Conservation (phyloP, 768 basidiomycete species). For the Pisolithus orientalis region DNA sequence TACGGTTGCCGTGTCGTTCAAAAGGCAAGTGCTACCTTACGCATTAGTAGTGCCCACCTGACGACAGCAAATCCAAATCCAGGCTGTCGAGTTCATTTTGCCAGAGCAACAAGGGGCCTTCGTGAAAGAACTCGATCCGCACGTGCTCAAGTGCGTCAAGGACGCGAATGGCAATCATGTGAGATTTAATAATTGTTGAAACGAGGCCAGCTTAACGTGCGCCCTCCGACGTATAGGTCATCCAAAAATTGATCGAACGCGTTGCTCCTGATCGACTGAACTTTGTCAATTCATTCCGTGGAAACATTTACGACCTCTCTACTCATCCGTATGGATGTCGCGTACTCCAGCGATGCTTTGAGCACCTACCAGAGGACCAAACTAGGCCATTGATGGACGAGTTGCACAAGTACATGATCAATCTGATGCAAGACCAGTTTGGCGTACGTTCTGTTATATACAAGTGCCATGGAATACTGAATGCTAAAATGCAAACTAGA, state of each 20-base stretch:
- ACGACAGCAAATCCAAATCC: conserved; percentile 27
- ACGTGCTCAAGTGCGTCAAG: conserved; percentile 80
- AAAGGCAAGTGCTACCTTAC: conserved; percentile 46
- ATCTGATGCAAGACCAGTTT: conserved; percentile 86
- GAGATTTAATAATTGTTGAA: conserved; percentile 17
- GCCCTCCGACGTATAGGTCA: conserved; percentile 41
- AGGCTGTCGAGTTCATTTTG: conserved; percentile 81
- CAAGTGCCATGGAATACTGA: neutral
- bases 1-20: conserved; percentile 97
- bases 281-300: conserved; percentile 71
- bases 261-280: conserved; percentile 70
- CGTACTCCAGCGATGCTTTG: conserved; percentile 89
- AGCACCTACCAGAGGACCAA: conserved; percentile 67
- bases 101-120: conserved; percentile 74
- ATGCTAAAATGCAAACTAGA: conserved; percentile 38
- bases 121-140: conserved; percentile 71
- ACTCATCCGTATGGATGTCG: conserved; percentile 93
- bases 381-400: conserved; percentile 76
- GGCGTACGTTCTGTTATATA: conserved; percentile 49
- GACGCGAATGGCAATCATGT: conserved; percentile 96
- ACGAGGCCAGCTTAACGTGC: conserved; percentile 1
- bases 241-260: conserved; percentile 83
- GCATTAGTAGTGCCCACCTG: neutral
- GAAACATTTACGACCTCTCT: conserved; percentile 73
- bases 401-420: conserved; percentile 61